These are phyloP conservation scores for Paramecium primaurelia DNA, from an alignment of 73 alveolate species.

Conservation along the genomic window DNA sequence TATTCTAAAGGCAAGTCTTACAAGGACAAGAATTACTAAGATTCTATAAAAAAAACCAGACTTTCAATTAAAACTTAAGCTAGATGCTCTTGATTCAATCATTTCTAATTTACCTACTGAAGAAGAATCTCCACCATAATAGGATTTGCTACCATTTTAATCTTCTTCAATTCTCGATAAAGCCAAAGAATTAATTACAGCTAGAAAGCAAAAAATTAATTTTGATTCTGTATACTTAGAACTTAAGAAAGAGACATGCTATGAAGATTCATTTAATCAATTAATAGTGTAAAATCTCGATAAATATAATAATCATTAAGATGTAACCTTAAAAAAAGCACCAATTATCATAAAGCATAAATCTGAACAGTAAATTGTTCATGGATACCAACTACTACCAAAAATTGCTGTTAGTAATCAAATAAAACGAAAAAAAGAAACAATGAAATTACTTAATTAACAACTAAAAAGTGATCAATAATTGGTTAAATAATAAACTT, in stretches of 20 bases:
- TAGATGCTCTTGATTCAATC: not conserved
- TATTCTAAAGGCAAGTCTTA: not conserved
- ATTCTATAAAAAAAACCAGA: not conserved
- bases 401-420: not conserved
- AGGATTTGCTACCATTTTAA: not conserved
- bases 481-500: not conserved
- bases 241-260: not conserved
- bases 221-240: not conserved
- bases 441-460: not conserved
- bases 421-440: slow-evolving; percentile 7
- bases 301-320: not conserved
- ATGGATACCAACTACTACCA: not conserved
- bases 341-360: not conserved
- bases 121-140: not conserved
- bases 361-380: not conserved
- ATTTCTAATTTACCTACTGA: not conserved
- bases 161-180: not conserved
- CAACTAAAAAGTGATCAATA: not conserved
- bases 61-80: not conserved
- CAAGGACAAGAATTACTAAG: not conserved
- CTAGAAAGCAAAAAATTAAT: not conserved
- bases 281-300: not conserved
- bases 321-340: not conserved
- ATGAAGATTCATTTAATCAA: not conserved
- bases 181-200: not conserved